These are phyloP conservation scores for Pelargonium nanum DNA, from an alignment of 345 rosid species.

Conservation along the genomic window DNA sequence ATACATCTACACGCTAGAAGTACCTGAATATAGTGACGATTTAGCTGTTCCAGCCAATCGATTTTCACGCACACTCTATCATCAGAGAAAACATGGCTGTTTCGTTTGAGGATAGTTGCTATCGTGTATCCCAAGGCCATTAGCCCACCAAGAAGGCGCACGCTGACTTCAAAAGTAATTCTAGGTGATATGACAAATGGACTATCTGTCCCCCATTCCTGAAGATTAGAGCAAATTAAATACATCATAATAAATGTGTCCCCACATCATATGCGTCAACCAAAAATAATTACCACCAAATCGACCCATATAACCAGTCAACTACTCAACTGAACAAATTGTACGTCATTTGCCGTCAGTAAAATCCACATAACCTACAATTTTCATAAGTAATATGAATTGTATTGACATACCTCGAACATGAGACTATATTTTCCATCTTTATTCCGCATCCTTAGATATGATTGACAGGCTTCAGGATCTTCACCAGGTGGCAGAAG, in stretches of 20 bases:
- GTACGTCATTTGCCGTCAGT: too few species aligned
- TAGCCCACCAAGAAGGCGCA: constrained; percentile 96
- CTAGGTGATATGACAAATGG: constrained; percentile 99
- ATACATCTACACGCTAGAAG: not conserved
- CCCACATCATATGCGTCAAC: too few species aligned
- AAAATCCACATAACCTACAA: too few species aligned
- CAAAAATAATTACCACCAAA: too few species aligned
- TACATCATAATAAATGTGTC: constrained; percentile 2
- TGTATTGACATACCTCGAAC: constrained; percentile 97
- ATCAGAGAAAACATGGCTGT: constrained; percentile 74
- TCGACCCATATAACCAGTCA: too few species aligned
- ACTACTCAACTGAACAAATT: too few species aligned
- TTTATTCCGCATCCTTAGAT: constrained; percentile 95
- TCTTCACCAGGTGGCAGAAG: constrained; percentile 99
- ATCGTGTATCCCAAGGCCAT: constrained; percentile 98
- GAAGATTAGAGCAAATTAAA: constrained; percentile 13
- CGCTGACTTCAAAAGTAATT: constrained; percentile 95
- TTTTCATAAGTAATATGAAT: too few species aligned
- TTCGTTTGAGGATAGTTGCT: constrained; percentile 90
- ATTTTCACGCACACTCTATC: constrained; percentile 73
- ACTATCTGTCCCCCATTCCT: constrained; percentile 96
- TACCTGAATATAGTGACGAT: constrained; percentile 91
- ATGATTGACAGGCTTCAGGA: constrained; percentile 92
- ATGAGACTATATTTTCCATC: constrained; percentile 98
- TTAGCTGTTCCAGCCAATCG: constrained; percentile 91